These are phyloP conservation scores for Coprinopsis cinerea DNA, from an alignment of 768 basidiomycete genomes.

Conservation along the genomic window DNA sequence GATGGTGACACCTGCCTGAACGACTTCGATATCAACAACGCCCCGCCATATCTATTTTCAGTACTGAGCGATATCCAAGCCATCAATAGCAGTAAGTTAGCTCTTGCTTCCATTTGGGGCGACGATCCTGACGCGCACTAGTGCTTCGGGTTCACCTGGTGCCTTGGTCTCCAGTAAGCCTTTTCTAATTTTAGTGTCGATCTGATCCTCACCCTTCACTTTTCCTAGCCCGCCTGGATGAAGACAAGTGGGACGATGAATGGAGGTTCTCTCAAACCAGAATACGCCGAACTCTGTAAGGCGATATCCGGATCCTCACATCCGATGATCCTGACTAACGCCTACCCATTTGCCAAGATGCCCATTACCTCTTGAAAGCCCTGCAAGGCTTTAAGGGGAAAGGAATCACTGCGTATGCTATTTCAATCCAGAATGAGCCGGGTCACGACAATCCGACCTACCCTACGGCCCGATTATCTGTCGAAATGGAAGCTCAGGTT, in stretches of 20 bases:
- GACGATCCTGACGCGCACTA: slow-evolving; percentile 3
- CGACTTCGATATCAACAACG: slow-evolving; percentile 45
- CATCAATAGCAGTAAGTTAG: slow-evolving; percentile 39
- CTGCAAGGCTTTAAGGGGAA: slow-evolving; percentile 56
- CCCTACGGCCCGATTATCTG: slow-evolving; percentile 48
- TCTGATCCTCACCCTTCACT: slow-evolving; percentile 2
- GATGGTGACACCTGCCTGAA: slow-evolving; percentile 50
- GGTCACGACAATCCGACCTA: slow-evolving; percentile 53
- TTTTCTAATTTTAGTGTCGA: too few species aligned
- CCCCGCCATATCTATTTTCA: slow-evolving; percentile 55
- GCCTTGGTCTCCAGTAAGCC: slow-evolving; percentile 66
- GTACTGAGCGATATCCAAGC: slow-evolving; percentile 55
- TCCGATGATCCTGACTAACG: slow-evolving; percentile 4
- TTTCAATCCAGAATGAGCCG: slow-evolving; percentile 52
- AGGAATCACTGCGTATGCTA: slow-evolving; percentile 54
- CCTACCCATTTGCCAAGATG: slow-evolving; percentile 34
- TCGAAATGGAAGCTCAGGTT: slow-evolving; percentile 48
- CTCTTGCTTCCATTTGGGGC: not conserved
- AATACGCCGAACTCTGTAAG: slow-evolving; percentile 41
- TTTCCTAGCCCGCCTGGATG: slow-evolving; percentile 66
- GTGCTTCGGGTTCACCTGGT: slow-evolving; percentile 49
- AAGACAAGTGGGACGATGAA: slow-evolving; percentile 56
- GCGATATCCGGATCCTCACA: not conserved
- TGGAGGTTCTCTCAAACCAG: slow-evolving; percentile 52
- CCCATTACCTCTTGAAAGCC: slow-evolving; percentile 60